Conservation (phyloP, 345 rosid species). For the Turritis glabra region DNA sequence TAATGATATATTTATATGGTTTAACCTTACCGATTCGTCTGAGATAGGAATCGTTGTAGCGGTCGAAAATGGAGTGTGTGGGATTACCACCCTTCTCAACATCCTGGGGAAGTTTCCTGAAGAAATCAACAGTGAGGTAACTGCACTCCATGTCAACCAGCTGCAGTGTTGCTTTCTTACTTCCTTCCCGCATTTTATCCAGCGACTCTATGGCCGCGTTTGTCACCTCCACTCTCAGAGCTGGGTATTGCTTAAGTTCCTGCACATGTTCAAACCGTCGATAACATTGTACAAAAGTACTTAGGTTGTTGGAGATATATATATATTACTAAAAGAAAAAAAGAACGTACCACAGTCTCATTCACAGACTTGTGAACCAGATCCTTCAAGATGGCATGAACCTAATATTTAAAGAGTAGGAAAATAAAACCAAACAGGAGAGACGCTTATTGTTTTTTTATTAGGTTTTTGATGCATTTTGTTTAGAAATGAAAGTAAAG, state of each 20-base stretch:
- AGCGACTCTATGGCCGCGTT: conserved; percentile 94
- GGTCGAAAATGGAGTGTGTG: conserved; percentile 89
- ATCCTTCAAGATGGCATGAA: conserved; percentile 91
- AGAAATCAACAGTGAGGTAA: conserved; percentile 94
- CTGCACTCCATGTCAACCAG: conserved; percentile 96
- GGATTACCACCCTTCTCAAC: conserved; percentile 98
- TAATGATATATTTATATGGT: neutral
- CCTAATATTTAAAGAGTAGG: conserved; percentile 42
- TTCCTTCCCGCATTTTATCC: conserved; percentile 84
- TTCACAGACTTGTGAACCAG: conserved; percentile 90
- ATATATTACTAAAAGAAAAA: neutral
- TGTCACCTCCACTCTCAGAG: conserved; percentile 82
- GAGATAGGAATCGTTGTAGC: conserved; percentile 89
- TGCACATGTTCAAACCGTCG: conserved; percentile 41
- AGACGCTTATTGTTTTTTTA: neutral
- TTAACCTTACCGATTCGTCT: conserved; percentile 81
- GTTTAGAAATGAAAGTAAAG: conserved; percentile 17
- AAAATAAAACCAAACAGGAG: neutral
- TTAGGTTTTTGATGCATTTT: conserved; percentile 11
- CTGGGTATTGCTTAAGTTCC: conserved; percentile 98
- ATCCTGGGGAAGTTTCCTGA: conserved; percentile 98
- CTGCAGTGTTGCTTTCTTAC: conserved; percentile 89
- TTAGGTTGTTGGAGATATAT: neutral
- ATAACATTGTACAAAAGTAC: conserved; percentile 2
- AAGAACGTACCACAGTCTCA: conserved; percentile 75